Conservation (phyloP, 2,329 filamentous ascomycete species). For the Sphaceloma murrayae region DNA sequence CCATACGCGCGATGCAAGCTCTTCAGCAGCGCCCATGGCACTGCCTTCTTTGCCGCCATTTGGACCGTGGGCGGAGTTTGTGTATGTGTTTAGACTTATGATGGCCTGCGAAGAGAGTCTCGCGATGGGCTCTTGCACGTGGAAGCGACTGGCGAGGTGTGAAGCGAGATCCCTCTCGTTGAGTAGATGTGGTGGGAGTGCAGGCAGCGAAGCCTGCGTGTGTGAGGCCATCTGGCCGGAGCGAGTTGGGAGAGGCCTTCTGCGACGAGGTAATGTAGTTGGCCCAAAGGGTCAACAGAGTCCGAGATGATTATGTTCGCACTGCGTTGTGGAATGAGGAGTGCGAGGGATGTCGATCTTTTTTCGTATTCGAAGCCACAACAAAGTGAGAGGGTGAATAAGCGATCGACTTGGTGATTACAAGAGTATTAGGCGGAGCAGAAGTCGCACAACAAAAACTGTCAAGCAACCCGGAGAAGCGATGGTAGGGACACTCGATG, state of each 20-base stretch:
- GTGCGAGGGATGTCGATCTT: background rate
- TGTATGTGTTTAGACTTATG: slow-evolving; percentile 90
- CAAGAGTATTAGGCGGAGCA: slow-evolving; percentile 7
- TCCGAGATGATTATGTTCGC: background rate
- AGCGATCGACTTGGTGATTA: slow-evolving; percentile 6
- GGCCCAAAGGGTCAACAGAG: too few relatives aligned
- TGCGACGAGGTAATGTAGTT: too few relatives aligned
- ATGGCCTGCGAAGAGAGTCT: slow-evolving; percentile 83
- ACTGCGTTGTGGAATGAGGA: background rate
- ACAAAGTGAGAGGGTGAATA: slow-evolving; percentile 1
- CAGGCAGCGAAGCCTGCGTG: slow-evolving; percentile 77
- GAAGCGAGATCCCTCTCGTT: slow-evolving; percentile 70
- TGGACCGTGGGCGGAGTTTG: slow-evolving; percentile 73
- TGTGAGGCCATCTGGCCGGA: slow-evolving; percentile 33
- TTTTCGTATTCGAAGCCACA: slow-evolving; percentile 5
- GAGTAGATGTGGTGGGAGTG: slow-evolving; percentile 74
- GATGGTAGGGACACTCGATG: slow-evolving; percentile 5
- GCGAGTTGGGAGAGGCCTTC: background rate
- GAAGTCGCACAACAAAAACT: background rate
- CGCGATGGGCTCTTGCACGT: slow-evolving; percentile 80
- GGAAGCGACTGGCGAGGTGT: slow-evolving; percentile 80
- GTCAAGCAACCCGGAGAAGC: slow-evolving; percentile 8
- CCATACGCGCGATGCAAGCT: slow-evolving; percentile 79
- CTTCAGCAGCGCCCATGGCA: slow-evolving; percentile 84
- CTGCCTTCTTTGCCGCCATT: slow-evolving; percentile 89